Conservation (phyloP, 257 asterid genomes). For the Primulina eburnea region DNA sequence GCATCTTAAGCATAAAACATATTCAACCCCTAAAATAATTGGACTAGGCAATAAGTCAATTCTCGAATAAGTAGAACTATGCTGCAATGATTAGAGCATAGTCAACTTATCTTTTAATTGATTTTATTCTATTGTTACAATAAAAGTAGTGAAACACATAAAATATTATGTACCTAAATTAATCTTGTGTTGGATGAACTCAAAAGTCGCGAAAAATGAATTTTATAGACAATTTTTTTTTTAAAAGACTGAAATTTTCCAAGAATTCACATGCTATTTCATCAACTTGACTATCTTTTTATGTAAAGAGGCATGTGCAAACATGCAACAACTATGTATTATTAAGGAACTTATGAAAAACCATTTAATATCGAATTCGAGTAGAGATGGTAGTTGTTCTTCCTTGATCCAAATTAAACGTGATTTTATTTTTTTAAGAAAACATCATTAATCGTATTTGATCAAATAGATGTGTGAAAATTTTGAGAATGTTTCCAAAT, state of each 20-base stretch:
- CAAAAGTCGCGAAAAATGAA: neutral
- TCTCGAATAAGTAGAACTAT: neutral
- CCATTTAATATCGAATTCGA: neutral
- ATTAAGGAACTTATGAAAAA: neutral
- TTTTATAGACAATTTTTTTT: no score
- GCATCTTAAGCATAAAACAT: no score
- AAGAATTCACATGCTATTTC: neutral
- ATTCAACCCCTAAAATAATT: no score
- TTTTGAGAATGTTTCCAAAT: no score
- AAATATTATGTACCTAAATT: neutral
- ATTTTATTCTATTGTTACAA: neutral
- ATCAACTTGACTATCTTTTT: neutral
- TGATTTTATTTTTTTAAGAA: no score
- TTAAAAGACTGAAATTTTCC: neutral
- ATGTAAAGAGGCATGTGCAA: neutral
- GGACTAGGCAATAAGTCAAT: neutral
- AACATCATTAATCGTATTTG: no score
- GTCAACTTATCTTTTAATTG: neutral
- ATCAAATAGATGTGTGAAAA: no score
- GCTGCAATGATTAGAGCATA: neutral
- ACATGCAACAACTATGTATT: neutral
- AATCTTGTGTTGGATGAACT: neutral
- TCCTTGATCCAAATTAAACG: neutral
- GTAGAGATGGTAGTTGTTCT: neutral
- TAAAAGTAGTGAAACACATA: neutral